Evolutionary conservation across 2,329 filamentous ascomycete species (phyloP).

Genomic region (Botrytis deweyae): DNA sequence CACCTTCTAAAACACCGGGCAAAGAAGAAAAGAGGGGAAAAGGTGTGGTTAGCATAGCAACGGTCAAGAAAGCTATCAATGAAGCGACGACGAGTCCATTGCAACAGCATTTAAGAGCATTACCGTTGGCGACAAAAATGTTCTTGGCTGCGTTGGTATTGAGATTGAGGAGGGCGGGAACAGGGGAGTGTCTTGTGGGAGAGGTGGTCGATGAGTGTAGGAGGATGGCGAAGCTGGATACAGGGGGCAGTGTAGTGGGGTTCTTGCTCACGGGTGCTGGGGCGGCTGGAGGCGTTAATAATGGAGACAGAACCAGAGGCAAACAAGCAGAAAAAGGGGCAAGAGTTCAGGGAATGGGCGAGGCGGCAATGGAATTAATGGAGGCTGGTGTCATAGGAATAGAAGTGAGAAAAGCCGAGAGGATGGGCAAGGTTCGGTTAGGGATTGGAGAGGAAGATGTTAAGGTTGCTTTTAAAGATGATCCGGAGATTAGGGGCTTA

Average conservation of each 20-base stretch:
- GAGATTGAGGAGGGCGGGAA: constrained; percentile 75
- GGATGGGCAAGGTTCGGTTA: constrained; percentile 82
- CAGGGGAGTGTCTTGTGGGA: constrained; percentile 83
- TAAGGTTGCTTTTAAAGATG: constrained; percentile 79
- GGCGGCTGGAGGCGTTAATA: neutral
- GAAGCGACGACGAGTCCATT: constrained; percentile 92
- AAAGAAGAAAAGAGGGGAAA: constrained; percentile 35
- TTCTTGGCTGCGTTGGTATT: constrained; percentile 81
- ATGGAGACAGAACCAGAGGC: neutral
- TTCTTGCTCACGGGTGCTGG: constrained; percentile 46
- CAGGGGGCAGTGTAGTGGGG: constrained; percentile 59
- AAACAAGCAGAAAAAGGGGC: constrained; percentile 29
- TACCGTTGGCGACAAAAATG: constrained; percentile 80
- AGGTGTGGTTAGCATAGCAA: constrained; percentile 81
- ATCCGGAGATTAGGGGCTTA: constrained; percentile 72
- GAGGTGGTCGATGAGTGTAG: constrained; percentile 87
- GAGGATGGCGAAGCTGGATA: constrained; percentile 61
- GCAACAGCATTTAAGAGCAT: constrained; percentile 80
- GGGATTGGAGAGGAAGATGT: constrained; percentile 89
- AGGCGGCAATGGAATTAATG: constrained; percentile 77
- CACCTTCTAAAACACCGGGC: constrained; percentile 59
- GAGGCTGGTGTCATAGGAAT: constrained; percentile 86
- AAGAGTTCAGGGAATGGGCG: constrained; percentile 60
- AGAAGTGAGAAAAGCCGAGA: constrained; percentile 76
- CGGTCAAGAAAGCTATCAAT: constrained; percentile 89